Evolutionary conservation across 148 eudicot species (phyloP).

Genomic region (Linanthus parryae): DNA sequence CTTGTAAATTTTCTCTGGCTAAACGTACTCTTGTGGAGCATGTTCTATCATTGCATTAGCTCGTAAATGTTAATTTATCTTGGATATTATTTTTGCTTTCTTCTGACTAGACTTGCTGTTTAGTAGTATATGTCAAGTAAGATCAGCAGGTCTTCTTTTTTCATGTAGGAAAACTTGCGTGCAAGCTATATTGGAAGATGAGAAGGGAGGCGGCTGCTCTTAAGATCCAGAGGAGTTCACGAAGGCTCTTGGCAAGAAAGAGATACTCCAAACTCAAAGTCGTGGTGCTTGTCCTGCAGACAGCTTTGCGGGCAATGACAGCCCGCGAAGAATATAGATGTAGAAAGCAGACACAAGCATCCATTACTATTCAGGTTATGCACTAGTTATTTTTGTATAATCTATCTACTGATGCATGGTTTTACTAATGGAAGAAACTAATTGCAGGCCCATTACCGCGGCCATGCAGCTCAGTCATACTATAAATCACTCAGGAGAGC

Average conservation of each 20-base stretch:
- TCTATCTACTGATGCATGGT: background rate
- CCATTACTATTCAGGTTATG: conserved; percentile 66
- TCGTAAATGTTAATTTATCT: background rate
- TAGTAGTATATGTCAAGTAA: background rate
- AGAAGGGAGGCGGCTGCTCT: conserved; percentile 78
- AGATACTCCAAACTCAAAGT: conserved; percentile 39
- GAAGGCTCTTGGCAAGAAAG: conserved; percentile 43
- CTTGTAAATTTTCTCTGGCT: background rate
- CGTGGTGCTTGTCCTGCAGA: conserved; percentile 66
- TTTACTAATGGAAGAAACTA: background rate
- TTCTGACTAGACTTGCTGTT: background rate
- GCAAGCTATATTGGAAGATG: conserved; percentile 70
- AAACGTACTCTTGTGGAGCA: background rate
- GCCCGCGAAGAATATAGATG: conserved; percentile 82
- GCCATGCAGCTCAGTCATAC: conserved; percentile 61
- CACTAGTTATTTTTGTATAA: background rate
- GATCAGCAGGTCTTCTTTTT: background rate
- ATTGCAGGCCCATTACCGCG: conserved; percentile 67
- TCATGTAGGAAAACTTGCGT: conserved; percentile 59
- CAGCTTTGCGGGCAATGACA: conserved; percentile 89
- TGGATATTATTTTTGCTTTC: background rate
- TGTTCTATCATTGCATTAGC: no score
- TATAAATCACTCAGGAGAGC: conserved; percentile 81
- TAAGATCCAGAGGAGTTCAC: conserved; percentile 82
- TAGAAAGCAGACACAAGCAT: conserved; percentile 80